Base-by-base conservation (phyloP, 805 yeast genomes). In the Kodamaea restingae region DNA sequence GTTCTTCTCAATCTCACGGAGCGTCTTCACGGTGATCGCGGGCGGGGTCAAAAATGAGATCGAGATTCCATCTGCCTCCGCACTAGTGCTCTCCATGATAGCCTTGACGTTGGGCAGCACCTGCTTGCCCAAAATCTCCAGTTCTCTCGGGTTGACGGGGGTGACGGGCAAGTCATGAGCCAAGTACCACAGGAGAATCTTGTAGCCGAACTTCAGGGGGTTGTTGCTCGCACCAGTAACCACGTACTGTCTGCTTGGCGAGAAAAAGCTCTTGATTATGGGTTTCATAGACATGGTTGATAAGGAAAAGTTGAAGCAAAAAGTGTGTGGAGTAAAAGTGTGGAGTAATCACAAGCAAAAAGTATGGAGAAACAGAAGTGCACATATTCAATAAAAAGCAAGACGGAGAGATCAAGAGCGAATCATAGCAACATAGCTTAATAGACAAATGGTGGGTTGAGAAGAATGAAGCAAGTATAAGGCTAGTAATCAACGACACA, bases 11-110 rank as follows among this genome's bases (percentile, higher is more conserved):
- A 71, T 62, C 32, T 60, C 63, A 26, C 54, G 48, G 22, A 69
- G 54, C 0, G 71, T 66, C 2, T 44, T 35, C 2, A 46, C 46
- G 1, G 88, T 76, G 3, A 81, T 72, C 0, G 55, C 52, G 1
- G 95, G 93, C 2, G 95, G 90, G 0, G 95, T 85, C 38, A 86
- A 77, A 30, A 87, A 80, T 21, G 87, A 79, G 6, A 83, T 58
- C 43, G 82, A 75, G 18, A 76, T 52, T 8, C 77, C 78, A 43
- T 74, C 78, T 9, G 33, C 54, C 5, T 51, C 39, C 1, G 41
- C 40, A 4, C 37, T 34, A 4, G 61, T 18, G 4, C 57, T 49
- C 32, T 54, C 38, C 29, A 63, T 44, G 7, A 69, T 56, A 1
- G 47, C 58, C 1, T 53, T 38, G 2, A 75, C 47, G 4, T 61